Conservation (phyloP, 139 green algal genomes). For the Micractinium sp. region DNA sequence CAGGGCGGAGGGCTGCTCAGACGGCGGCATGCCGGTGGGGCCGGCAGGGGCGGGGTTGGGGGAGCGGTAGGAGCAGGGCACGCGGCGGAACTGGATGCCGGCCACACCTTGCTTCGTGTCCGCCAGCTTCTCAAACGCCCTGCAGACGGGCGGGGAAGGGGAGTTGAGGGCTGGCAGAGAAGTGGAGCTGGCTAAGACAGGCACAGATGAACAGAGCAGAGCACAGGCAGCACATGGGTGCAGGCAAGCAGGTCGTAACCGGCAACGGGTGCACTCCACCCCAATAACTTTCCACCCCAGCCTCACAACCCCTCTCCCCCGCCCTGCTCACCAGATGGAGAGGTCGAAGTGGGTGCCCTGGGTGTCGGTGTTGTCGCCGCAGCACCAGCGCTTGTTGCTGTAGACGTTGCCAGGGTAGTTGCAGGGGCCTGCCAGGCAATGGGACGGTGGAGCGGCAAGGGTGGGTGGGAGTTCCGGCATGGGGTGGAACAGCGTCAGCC, state of each 20-base stretch:
- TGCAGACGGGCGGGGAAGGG: neutral
- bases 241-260: no score
- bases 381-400: constrained; percentile 57
- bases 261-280: no score
- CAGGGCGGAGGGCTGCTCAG: neutral
- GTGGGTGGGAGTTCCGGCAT: no score
- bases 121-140: neutral
- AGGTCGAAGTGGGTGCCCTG: constrained; percentile 42
- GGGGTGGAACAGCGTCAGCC: no score
- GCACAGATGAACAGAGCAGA: neutral
- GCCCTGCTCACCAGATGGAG: constrained; percentile 33
- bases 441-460: no score
- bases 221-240: no score
- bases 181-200: neutral
- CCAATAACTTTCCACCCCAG: neutral
- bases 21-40: neutral
- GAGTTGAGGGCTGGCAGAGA: no score
- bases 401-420: constrained; percentile 45
- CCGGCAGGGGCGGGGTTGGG: constrained; percentile 30
- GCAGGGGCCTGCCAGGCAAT: constrained; percentile 35
- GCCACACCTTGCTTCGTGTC: neutral
- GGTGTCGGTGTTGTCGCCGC: constrained; percentile 33
- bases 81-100: constrained; percentile 29
- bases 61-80: constrained; percentile 32
- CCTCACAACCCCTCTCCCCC: neutral